phyloP scores from a whole-genome alignment of 2,329 filamentous ascomycete species.

The Xylogone sp. region DNA sequence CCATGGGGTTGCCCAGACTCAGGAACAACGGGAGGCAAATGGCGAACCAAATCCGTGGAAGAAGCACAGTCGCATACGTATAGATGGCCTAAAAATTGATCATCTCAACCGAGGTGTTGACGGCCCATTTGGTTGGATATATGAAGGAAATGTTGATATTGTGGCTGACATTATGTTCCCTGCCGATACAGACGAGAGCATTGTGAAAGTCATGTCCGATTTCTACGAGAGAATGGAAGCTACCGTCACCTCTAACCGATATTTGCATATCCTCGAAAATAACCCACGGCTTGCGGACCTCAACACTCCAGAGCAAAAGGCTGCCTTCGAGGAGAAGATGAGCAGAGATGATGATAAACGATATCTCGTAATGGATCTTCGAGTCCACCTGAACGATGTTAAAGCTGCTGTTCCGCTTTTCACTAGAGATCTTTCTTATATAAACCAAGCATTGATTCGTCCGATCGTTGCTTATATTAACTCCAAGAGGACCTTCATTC shows the following conservation, averaged over 20 bases:
- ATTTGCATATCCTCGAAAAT: slow-evolving; percentile 54
- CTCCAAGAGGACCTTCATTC: slow-evolving; percentile 89
- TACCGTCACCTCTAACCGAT: slow-evolving; percentile 76
- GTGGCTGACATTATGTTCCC: slow-evolving; percentile 95
- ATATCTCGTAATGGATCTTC: slow-evolving; percentile 88
- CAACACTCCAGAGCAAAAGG: slow-evolving; percentile 20
- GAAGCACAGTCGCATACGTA: slow-evolving; percentile 87
- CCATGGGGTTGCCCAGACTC: slow-evolving; percentile 69
- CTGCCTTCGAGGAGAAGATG: slow-evolving; percentile 19
- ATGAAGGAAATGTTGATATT: slow-evolving; percentile 95
- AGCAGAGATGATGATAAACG: slow-evolving; percentile 51
- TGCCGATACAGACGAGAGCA: slow-evolving; percentile 78
- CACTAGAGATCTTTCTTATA: slow-evolving; percentile 85
- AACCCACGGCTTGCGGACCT: slow-evolving; percentile 29
- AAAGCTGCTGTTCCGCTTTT: slow-evolving; percentile 91
- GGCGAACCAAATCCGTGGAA: slow-evolving; percentile 79
- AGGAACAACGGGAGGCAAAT: slow-evolving; percentile 51
- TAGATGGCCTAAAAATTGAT: slow-evolving; percentile 91
- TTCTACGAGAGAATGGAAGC: slow-evolving; percentile 96
- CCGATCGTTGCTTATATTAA: slow-evolving; percentile 99
- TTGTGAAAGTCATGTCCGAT: slow-evolving; percentile 93
- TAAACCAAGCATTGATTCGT: slow-evolving; percentile 91
- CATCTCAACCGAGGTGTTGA: slow-evolving; percentile 91
- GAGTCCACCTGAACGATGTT: slow-evolving; percentile 93
- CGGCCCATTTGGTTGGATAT: slow-evolving; percentile 96